Evolutionary conservation across 345 rosid genomes (phyloP), one percentile per base, ranked within the genome.

Genomic region (Melaleuca quinquenervia): DNA sequence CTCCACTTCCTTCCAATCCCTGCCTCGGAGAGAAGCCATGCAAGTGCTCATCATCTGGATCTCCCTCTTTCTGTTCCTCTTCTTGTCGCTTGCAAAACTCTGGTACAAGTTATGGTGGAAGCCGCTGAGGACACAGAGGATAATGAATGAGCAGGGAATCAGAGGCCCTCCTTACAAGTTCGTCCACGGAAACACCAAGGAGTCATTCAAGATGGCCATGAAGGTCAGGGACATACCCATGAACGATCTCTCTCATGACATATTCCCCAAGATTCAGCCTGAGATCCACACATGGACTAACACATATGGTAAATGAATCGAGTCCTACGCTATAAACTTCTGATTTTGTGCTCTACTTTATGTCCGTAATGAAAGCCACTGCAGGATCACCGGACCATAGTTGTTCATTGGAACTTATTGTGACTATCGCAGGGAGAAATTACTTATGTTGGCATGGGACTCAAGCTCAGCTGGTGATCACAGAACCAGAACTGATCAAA

Each of bases 101-200:
- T 64, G 10, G 49, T 88, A 85, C 64, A 86, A 82, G 70, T 82
- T 85, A 83, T 87, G 91, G 91, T 84, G 88, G 87, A 85, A 82
- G 6, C 89, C 86, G 5, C 56, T 82, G 12, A 87, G 55, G 15
- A 84, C 64, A 22, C 88, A 84, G 7, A 50, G 62, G 8, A 36
- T 82, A 29, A 85, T 90, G 87, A 84, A 60, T 5, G 60, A 86
- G 8, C 85, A 86, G 50, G 88, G 90, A 16, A 83, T 90, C 48
- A 78, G 36, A 74, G 92, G 93, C 50, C 92, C 90, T 82, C 50
- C 92, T 58, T 90, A 85, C 88, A 88, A 36, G 52, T 90, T 93
- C 74, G 21, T 90, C 76, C 86, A 87, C 83, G 92, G 94, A 45
- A 93, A 50, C 88, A 88, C 84, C 82, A 87, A 62, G 84, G 91